These are phyloP conservation scores for Terfezia claveryi DNA, from an alignment of 495 filamentous ascomycete genomes.

Conservation along the genomic window DNA sequence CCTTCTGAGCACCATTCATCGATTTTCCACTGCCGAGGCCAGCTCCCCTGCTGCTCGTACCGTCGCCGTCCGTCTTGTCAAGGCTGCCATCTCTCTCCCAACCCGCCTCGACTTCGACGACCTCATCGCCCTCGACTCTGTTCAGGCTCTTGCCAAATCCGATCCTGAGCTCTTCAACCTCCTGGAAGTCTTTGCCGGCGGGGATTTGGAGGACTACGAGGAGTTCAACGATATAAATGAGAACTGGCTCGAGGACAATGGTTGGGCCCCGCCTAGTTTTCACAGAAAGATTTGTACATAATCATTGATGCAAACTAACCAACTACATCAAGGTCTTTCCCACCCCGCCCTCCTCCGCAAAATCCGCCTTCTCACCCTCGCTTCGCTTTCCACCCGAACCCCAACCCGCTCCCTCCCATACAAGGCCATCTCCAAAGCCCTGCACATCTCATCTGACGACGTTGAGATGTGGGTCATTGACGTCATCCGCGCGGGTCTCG, in stretches of 20 bases:
- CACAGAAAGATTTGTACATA: background rate
- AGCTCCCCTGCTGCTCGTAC: conserved; percentile 48
- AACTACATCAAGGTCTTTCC: conserved; percentile 21
- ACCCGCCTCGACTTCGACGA: conserved; percentile 86
- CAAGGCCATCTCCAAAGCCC: conserved; percentile 50
- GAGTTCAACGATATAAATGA: conserved; percentile 73
- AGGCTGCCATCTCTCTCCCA: conserved; percentile 51
- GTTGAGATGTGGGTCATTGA: conserved; percentile 98
- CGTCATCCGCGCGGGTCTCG: conserved; percentile 77
- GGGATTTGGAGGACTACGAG: conserved; percentile 81
- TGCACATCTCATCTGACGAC: conserved; percentile 58
- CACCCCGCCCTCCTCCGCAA: conserved; percentile 48
- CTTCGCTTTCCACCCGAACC: conserved; percentile 63
- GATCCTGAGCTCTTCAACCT: conserved; percentile 71
- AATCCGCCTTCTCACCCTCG: conserved; percentile 85
- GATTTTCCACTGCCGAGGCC: conserved; percentile 52
- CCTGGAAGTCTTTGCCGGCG: conserved; percentile 81
- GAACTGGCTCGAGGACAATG: conserved; percentile 52
- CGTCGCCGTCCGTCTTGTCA: conserved; percentile 66
- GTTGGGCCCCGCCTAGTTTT: conserved; percentile 18
- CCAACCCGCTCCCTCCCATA: conserved; percentile 71
- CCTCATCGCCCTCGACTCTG: conserved; percentile 59
- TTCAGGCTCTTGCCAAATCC: conserved; percentile 65
- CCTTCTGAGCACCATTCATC: conserved; percentile 61
- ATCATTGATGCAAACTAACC: background rate